A percentile compares a stretch with the other conserved stretches of the same genome.
These are phyloP conservation scores for Trichomonas tenax DNA, from an alignment of 208 protist genomes.

Conservation along the genomic window DNA sequence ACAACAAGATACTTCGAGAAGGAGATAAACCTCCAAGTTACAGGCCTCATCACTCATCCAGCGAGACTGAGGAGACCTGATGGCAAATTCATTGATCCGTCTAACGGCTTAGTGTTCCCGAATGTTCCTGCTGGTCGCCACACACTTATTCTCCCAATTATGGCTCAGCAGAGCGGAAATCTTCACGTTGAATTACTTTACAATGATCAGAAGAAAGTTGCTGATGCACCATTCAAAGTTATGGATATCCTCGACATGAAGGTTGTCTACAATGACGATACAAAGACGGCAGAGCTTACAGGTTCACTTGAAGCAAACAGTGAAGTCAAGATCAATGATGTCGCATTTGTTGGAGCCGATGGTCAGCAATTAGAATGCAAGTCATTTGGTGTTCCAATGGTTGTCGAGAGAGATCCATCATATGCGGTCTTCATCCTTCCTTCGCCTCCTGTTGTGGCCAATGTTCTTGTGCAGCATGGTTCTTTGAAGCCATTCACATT, in stretches of 20 bases:
- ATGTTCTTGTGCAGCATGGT: neutral
- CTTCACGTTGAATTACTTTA: neutral
- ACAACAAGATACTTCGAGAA: neutral
- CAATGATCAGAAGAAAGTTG: neutral
- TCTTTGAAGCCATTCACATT: neutral
- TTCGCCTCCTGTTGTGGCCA: neutral
- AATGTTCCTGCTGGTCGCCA: neutral
- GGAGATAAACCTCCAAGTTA: neutral
- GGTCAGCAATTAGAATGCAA: neutral
- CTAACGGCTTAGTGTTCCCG: neutral
- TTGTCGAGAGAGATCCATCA: neutral
- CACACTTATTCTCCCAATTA: neutral
- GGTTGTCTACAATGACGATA: neutral
- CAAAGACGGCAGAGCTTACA: neutral
- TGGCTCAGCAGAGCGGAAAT: neutral
- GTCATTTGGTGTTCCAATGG: neutral
- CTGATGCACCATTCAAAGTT: neutral
- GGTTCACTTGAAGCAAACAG: neutral
- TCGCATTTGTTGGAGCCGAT: neutral
- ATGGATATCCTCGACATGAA: neutral
- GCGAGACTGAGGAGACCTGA: neutral
- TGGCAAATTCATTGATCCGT: neutral
- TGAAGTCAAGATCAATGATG: neutral
- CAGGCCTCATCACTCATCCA: neutral
- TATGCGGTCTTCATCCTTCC: neutral